Evolutionary conservation across 2,329 filamentous ascomycete species (phyloP).

Genomic region (Xylariaceae sp.): DNA sequence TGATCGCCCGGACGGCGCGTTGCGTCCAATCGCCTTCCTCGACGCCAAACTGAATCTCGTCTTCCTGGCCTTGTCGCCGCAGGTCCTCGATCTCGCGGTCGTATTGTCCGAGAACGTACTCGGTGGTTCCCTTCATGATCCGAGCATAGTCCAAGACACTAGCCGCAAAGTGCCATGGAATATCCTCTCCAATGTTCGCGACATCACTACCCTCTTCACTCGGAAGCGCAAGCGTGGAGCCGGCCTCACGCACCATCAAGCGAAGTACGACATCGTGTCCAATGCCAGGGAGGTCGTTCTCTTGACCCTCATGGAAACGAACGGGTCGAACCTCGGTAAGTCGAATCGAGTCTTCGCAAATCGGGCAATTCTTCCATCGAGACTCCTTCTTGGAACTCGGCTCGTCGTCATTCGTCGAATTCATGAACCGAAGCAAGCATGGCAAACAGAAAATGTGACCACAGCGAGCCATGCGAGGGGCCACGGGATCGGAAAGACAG

Average conservation of each 20-base stretch:
- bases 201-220: slow-evolving; percentile 70
- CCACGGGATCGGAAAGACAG: slow-evolving; percentile 85
- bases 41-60: slow-evolving; percentile 78
- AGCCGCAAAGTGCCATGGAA: slow-evolving; percentile 92
- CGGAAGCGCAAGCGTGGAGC: slow-evolving; percentile 82
- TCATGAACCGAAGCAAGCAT: slow-evolving; percentile 93
- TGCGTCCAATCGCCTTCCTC: slow-evolving; percentile 91
- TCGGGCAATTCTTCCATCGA: slow-evolving; percentile 90
- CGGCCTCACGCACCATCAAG: slow-evolving; percentile 72
- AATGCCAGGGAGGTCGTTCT: slow-evolving; percentile 71
- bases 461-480: slow-evolving; percentile 93
- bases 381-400: slow-evolving; percentile 61
- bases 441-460: slow-evolving; percentile 96
- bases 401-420: slow-evolving; percentile 70
- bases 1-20: slow-evolving; percentile 72
- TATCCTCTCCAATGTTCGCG: slow-evolving; percentile 63
- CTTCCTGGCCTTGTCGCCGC: slow-evolving; percentile 72
- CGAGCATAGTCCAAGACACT: slow-evolving; percentile 93
- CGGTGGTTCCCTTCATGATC: slow-evolving; percentile 87
- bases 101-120: slow-evolving; percentile 80
- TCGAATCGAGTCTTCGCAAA: slow-evolving; percentile 92
- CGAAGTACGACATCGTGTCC: slow-evolving; percentile 87
- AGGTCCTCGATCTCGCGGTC: slow-evolving; percentile 73
- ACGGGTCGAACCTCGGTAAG: slow-evolving; percentile 85
- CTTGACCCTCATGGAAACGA: slow-evolving; percentile 85